Base-by-base conservation (phyloP, 164 flowering plant species). In the Macadamia tetraphylla region DNA sequence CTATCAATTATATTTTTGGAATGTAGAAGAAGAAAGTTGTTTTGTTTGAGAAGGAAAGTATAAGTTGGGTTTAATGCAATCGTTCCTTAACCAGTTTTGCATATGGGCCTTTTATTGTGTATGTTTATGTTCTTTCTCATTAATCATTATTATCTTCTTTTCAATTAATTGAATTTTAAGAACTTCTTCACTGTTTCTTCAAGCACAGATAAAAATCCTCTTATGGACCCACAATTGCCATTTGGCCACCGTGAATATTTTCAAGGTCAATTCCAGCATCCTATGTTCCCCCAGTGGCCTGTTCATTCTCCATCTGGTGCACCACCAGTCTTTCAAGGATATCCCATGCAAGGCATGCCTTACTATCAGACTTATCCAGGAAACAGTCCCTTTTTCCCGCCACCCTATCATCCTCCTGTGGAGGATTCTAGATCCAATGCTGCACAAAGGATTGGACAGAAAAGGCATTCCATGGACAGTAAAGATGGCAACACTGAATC, bases 311-410 rank as follows among this genome's bases (percentile, higher is more conserved):
- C 91, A 11, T 83, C 89, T 51, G 95, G 92, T 73, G 77, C 84
- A 15, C 70, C 79, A 53, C 96, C 94, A 56, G 78, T 76, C 46
- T 92, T 78, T 79, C 99, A 75, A 71, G 68, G 88, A 63, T 95
- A 95, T 79, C 90, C 96, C 59, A 78, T 90, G 85, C 96, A 84
- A 66, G 90, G 88, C 67, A 85, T 92, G 81, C 96, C 98, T 55
- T 92, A 89, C 81, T 92, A 90, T 72, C 94, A 68, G 23, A 79
- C 79, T 66, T 88, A 86, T 73, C 82, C 88, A 4, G 93, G 87
- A 69, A 70, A 64, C 67, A 80, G 82, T 71, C 85, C 89, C 31
- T 89, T 43, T 73, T 81, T 83, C 68, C 90, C 78, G 53, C 81
- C 94, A 69, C 86, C 81, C 32, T 84, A 82, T 80, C 82, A 81